Percentiles rank a stretch among this genome's conserved stretches.
phyloP scores from a whole-genome alignment of 805 yeast genomes.

The Vanderwaltozyma polyspora region DNA sequence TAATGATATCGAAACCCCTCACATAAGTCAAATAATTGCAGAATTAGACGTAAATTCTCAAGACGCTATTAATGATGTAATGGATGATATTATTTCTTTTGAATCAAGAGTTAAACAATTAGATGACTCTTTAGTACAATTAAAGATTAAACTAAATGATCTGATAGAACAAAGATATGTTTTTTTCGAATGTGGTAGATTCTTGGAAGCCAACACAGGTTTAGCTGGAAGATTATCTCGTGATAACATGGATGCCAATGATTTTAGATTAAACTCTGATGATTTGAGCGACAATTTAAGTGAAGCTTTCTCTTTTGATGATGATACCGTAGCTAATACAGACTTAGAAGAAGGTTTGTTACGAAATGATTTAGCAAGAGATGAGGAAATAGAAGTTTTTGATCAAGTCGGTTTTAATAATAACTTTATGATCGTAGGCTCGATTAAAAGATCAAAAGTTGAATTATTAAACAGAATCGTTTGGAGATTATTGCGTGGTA shows the following conservation, averaged over 20 bases:
- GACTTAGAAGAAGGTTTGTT: neutral
- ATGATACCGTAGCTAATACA: slow-evolving; percentile 2
- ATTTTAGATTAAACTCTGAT: slow-evolving; percentile 15
- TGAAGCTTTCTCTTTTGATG: slow-evolving; percentile 18
- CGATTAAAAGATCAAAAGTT: slow-evolving; percentile 61
- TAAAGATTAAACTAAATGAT: slow-evolving; percentile 50
- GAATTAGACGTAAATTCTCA: slow-evolving; percentile 20
- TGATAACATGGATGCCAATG: slow-evolving; percentile 16
- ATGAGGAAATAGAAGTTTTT: slow-evolving; percentile 27
- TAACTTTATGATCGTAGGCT: slow-evolving; percentile 48
- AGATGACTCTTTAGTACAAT: slow-evolving; percentile 52
- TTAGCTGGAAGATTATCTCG: slow-evolving; percentile 17
- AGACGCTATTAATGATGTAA: slow-evolving; percentile 46
- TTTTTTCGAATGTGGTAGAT: slow-evolving; percentile 36
- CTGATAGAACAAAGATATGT: slow-evolving; percentile 65
- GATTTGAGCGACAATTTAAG: slow-evolving; percentile 17
- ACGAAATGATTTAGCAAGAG: slow-evolving; percentile 1
- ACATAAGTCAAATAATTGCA: slow-evolving; percentile 8
- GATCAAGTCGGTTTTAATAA: slow-evolving; percentile 30
- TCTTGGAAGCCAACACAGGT: slow-evolving; percentile 33
- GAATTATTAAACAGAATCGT: slow-evolving; percentile 66
- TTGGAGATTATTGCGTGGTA: slow-evolving; percentile 92
- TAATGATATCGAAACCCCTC: slow-evolving; percentile 12
- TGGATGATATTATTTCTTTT: slow-evolving; percentile 48
- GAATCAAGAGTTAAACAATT: slow-evolving; percentile 67